Base-by-base conservation (phyloP, 331 rosid species). In the Malus hybrid region DNA sequence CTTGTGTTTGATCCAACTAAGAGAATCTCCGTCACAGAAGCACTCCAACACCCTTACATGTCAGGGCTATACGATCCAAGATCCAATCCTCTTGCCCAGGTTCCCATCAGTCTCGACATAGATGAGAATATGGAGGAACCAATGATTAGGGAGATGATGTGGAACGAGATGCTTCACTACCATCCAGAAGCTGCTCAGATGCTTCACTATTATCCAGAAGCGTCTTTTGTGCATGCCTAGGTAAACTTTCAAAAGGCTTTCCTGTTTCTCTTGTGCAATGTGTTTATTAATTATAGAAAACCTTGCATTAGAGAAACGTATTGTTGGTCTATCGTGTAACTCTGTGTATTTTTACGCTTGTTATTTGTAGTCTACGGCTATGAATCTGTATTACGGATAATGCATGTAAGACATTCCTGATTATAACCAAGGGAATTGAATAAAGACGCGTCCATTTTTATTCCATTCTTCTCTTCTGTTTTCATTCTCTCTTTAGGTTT, bases 21-120 rank as follows among this genome's bases (percentile, higher is more conserved):
- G 90, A 86, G 90, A 81, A 81, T 83, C 70, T 72, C 86, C 0
- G 86, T 81, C 44, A 32, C 65, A 2, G 87, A 86, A 34, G 90
- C 90, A 29, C 82, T 86, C 63, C 84, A 81, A 69, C 90, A 86
- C 80, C 90, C 90, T 65, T 86, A 83, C 75, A 81, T 86, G 82
- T 71, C 81, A 7, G 84, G 77, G 36, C 80, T 86, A 1, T 86
- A 83, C 24, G 87, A 86, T 57, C 79, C 87, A 4, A 44, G 70
- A 55, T 26, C 60, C 68, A 67, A 81, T 71, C 70, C 86, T 66
- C 82, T 75, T 0, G 86, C 66, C 20, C 82, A 81, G 64, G 82
- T 81, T 32, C 84, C 87, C 0, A 69, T 86, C 63, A 79, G 9
- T 66, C 86, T 86, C 6, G 86, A 83, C 72, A 78, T 86, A 12